Percentiles rank a stretch among this genome's conserved stretches.
Conservation (phyloP, 257 asterid genomes). For the Gentiana straminea region DNA sequence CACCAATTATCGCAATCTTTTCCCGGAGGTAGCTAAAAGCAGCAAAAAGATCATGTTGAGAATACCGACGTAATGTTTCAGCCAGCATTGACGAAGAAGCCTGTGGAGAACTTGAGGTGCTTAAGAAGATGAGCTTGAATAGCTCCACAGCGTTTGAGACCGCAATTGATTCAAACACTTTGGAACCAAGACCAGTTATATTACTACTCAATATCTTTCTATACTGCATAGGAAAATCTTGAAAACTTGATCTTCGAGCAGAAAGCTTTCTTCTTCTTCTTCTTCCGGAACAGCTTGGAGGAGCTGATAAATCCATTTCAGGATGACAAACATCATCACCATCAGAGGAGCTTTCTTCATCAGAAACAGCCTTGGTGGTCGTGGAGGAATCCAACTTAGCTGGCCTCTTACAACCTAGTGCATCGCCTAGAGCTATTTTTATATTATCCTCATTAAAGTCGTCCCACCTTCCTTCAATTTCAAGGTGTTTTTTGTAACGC, state of each 20-base stretch:
- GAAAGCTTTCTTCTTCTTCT: conserved; percentile 31
- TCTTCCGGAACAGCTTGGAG: conserved; percentile 5
- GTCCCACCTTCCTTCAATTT: conserved; percentile 50
- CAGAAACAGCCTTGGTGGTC: conserved; percentile 10
- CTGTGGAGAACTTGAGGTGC: conserved; percentile 65
- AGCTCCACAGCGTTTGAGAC: conserved; percentile 91
- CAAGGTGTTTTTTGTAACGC: conserved; percentile 51
- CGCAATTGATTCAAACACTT: conserved; percentile 70
- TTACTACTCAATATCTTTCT: conserved; percentile 34
- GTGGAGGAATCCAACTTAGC: conserved; percentile 39
- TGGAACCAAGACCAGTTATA: conserved; percentile 29
- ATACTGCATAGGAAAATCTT: conserved; percentile 36
- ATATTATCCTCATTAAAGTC: conserved; percentile 52
- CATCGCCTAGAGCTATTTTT: conserved; percentile 57
- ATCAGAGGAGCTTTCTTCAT: conserved; percentile 11
- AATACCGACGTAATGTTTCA: conserved; percentile 80
- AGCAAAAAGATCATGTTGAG: conserved; percentile 94
- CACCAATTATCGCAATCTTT: conserved; percentile 74
- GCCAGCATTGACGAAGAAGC: conserved; percentile 59
- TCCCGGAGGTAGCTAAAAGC: conserved; percentile 91
- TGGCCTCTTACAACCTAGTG: conserved; percentile 40
- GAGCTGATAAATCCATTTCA: conserved; percentile 18
- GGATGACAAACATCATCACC: neutral
- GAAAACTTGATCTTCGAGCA: conserved; percentile 42
- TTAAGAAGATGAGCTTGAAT: conserved; percentile 78